These are phyloP conservation scores for Beauveria sp. DNA, from an alignment of 2,329 filamentous ascomycete genomes.

Conservation along the genomic window DNA sequence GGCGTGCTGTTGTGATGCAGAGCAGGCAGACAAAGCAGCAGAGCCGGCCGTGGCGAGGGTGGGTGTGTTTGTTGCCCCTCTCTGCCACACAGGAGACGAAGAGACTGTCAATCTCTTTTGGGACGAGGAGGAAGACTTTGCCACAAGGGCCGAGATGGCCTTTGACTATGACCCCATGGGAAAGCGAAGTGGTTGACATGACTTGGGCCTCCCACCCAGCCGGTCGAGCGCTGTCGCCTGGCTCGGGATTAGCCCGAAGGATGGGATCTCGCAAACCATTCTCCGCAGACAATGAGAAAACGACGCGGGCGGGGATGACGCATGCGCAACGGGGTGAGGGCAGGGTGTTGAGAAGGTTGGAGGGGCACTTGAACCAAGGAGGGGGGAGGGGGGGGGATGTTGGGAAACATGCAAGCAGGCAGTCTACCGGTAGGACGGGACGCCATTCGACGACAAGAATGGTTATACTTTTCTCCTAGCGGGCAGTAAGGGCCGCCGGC, in stretches of 20 bases:
- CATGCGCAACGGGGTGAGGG: constrained; percentile 8
- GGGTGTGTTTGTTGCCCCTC: background rate
- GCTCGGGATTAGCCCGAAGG: background rate
- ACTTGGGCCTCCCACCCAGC: background rate
- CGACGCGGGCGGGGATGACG: background rate
- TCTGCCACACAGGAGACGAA: background rate
- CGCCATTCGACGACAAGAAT: background rate
- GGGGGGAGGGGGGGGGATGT: background rate
- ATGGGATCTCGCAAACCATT: background rate
- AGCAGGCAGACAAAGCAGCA: background rate
- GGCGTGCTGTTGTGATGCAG: background rate
- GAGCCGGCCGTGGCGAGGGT: background rate
- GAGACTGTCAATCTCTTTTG: background rate
- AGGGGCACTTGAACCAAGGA: background rate
- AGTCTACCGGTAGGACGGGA: background rate
- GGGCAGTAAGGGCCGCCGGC: background rate
- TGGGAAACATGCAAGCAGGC: background rate
- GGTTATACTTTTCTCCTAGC: background rate
- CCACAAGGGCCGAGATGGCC: no score
- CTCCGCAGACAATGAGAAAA: background rate
- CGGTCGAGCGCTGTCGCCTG: background rate
- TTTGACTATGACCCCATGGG: background rate
- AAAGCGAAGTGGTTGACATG: background rate
- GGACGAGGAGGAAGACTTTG: background rate
- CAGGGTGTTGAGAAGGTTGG: background rate